Evolutionary conservation across 176 grass and related monocot genomes (phyloP).

Genomic region (Cymbopogon citratus): DNA sequence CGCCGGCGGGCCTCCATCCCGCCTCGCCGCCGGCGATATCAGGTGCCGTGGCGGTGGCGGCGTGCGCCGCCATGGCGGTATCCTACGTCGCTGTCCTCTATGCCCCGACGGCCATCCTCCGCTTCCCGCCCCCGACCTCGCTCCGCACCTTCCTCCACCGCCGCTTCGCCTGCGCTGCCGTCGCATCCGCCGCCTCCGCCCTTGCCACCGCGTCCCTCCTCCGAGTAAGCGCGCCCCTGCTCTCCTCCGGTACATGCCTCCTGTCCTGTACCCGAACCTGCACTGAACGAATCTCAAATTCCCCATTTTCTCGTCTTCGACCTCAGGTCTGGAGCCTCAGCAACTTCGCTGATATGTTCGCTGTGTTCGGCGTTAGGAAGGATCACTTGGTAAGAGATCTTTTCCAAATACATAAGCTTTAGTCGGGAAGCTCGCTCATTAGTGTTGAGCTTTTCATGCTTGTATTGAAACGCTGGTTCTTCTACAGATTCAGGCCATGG

Average conservation of each 20-base stretch:
- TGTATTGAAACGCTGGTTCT: conserved; percentile 33
- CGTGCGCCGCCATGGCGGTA: conserved; percentile 53
- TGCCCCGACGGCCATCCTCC: conserved; percentile 48
- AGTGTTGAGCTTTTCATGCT: neutral
- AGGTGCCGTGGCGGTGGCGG: conserved; percentile 26
- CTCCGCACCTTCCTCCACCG: conserved; percentile 50
- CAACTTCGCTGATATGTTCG: conserved; percentile 31
- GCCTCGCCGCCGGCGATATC: conserved; percentile 13
- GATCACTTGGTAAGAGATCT: conserved; percentile 52
- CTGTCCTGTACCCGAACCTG: neutral
- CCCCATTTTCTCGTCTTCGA: neutral
- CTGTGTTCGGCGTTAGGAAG: conserved; percentile 56
- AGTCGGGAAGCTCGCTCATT: neutral
- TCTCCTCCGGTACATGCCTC: neutral
- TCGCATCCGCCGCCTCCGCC: conserved; percentile 51
- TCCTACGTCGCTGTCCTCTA: conserved; percentile 66
- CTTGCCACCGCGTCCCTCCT: conserved; percentile 40
- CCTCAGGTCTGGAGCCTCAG: conserved; percentile 28
- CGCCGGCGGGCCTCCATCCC: neutral
- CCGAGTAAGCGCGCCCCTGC: conserved; percentile 27
- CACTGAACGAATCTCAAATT: neutral
- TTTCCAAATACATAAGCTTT: neutral
- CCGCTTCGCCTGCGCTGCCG: conserved; percentile 52
- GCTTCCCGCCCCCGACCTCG: conserved; percentile 48
- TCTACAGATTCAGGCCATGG: conserved; percentile 55